Conservation (phyloP, 306 rosid species). For the Phaseolus lunatus region DNA sequence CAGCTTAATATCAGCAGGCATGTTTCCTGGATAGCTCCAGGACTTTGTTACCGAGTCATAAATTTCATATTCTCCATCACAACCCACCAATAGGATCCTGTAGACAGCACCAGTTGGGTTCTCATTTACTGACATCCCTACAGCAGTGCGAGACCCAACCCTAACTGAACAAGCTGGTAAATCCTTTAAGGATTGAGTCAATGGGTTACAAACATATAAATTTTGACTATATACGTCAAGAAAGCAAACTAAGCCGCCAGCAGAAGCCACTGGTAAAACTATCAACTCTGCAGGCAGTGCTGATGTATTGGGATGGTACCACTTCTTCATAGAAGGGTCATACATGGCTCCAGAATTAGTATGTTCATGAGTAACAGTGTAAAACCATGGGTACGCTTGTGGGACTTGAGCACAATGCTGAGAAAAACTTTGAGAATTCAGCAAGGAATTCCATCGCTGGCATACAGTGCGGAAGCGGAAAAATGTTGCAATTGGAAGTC, state of each 20-base stretch:
- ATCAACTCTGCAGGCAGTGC: slow-evolving; percentile 62
- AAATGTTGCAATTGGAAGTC: slow-evolving; percentile 81
- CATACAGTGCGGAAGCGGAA: slow-evolving; percentile 87
- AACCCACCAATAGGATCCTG: slow-evolving; percentile 81
- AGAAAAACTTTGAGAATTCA: slow-evolving; percentile 74
- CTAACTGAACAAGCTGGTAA: slow-evolving; percentile 79
- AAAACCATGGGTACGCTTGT: slow-evolving; percentile 83
- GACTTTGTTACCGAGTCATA: slow-evolving; percentile 76
- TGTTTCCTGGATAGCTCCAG: slow-evolving; percentile 73
- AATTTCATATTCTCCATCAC: slow-evolving; percentile 84
- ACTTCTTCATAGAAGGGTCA: slow-evolving; percentile 85
- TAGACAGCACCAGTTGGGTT: slow-evolving; percentile 65
- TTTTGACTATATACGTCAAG: slow-evolving; percentile 72
- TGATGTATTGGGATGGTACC: slow-evolving; percentile 79
- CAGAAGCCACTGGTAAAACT: slow-evolving; percentile 86
- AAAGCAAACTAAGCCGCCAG: slow-evolving; percentile 92
- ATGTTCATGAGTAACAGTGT: slow-evolving; percentile 74
- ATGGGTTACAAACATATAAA: slow-evolving; percentile 88
- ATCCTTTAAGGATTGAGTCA: slow-evolving; percentile 85
- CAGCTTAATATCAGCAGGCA: slow-evolving; percentile 64
- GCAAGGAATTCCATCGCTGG: slow-evolving; percentile 79
- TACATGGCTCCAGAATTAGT: slow-evolving; percentile 83
- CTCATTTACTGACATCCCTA: slow-evolving; percentile 79
- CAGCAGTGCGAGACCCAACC: slow-evolving; percentile 78
- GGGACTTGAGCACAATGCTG: slow-evolving; percentile 70